Base-by-base conservation (phyloP, 139 green algal species). In the Asterochloris erici region DNA sequence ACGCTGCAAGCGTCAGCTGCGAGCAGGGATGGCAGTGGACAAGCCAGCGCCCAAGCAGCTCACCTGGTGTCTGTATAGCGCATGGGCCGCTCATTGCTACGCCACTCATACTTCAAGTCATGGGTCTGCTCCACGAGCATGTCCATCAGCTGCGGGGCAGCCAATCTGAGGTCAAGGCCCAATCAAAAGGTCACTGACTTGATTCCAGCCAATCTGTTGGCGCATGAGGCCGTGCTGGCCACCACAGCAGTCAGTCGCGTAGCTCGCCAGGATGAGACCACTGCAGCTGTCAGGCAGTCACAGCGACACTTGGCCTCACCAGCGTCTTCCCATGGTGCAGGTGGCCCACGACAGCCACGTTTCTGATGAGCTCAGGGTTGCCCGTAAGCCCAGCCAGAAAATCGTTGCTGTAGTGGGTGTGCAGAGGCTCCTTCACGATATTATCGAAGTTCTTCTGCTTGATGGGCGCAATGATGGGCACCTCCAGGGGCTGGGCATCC, bases 101-200 rank as follows among this genome's bases (percentile, higher is more conserved):
- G 74, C 77, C 64, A 85, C 81, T 91, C 87, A 13, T 89, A 79
- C n/a, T 82, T 61, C 73, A 93, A 69, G 54, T 90, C 80, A 79
- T 97, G 94, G 29, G 96, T 98, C 89, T 98, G 92, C 90, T 99
- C 93, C 70, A 99, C 92, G n/a, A 98, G 83, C 95, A 99, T 99
- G 90, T 99, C 96, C 93, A 98, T 95, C 29, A 99, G 27, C 61
- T 90, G 75, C 75, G 38, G 75, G 27, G 26, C 66, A 71, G 66
- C 21, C 19, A 4, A 26, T 26, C 66, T 71, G 66, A 6, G 2
- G 38, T 54, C 6, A 54, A 54, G 38, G 38, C 38, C 38, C 38
- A 54, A 54, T 54, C 38, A 54, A 6, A n/a, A 29, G 12, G 10
- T n/a, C 23, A 77, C 14, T 61, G 26, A 62, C 11, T 24, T 23